Base-by-base conservation (phyloP, 2,329 filamentous ascomycete species). In the Diaporthe citri region DNA sequence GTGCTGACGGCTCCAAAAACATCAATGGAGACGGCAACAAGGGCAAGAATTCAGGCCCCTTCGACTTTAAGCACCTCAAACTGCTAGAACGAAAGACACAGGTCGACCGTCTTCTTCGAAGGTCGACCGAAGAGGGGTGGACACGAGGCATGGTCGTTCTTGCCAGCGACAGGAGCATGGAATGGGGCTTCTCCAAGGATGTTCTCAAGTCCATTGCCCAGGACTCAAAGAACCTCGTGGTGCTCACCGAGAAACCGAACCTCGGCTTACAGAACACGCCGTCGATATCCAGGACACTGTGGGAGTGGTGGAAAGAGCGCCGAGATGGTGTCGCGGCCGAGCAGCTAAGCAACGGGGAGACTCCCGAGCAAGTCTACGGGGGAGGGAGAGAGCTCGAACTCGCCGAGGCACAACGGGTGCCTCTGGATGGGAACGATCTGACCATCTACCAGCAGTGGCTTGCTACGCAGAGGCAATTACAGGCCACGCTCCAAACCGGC, bases 121-220 rank as follows among this genome's bases (percentile, higher is more conserved):
- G 84, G 39, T 82, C 80, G 34, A 80, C 80, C 0, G 87, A 87
- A 10, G 87, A 84, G 43, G 81, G 85, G 57, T 81, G 85, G 75
- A 79, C 86, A 7, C 80, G 84, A 52, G 91, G 91, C 8, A 90
- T 92, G 71, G 95, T 99, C 22, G 97, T 99, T 70, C 87, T 99
- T 74, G 96, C 97, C 3, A 98, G 95, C 79, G 96, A 98, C 82
- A 90, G 92, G 4, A 97, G 94, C 41, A 85, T 98, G 28, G 95
- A 98, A 79, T 99, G 97, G 97, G 97, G 97, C 0, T 97, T 98
- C 80, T 97, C 97, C 0, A 95, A 93, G 80, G 92, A 96, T 71
- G 88, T 96, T 0, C 85, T 99, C 66, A 91, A 90, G 77, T 88
- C 89, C 13, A 88, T 99, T 73, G 95, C 95, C 0, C 88, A 90